Base-by-base conservation (phyloP, 192 early-diverging fungal species). In the Linnemannia hyalina region DNA sequence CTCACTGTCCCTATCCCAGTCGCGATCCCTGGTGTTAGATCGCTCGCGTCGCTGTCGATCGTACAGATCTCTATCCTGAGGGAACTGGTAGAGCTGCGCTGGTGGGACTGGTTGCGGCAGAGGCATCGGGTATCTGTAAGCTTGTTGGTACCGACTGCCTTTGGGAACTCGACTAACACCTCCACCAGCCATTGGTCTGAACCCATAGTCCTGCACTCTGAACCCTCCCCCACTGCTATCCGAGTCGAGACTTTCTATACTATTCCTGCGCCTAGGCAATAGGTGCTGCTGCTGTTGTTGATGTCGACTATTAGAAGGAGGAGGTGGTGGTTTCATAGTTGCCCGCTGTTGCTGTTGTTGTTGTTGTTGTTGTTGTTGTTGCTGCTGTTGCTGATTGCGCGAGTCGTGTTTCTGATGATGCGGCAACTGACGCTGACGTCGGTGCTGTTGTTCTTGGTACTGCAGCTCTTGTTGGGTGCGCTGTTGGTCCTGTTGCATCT, bases 241-340 rank as follows among this genome's bases (percentile, higher is more conserved):
- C 72, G 84, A 86, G 57, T 70, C 72, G 11, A 86, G 63, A 54
- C 84, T 86, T 1, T 86, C 84, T 23, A 86, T 52, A 60, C 84
- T 86, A 42, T 86, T 86, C 18, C 84, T 55, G 32, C 84, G 84
- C 1, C 71, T 57, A 20, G 41, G 63, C 29, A 40, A 32, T 7
- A 46, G 52, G 10, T 41, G 55, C 29, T 35, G 57, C 57, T 73
- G 52, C 6, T 46, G 76, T 70, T 54, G 68, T 69, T 32, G 76
- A 11, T 44, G 20, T n/a, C 55, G 26, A n/a, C 57, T 15, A 46
- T 15, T 46, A n/a, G 57, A 11, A 32, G 49, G 36, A 23, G 74
- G 15, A 26, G 41, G 32, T 35, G 60, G 40, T 26, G 60, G 40
- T 38, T 10, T 8, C 16, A 65, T 32, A 65, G 60, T 32, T 65